Evolutionary conservation across 2,329 filamentous ascomycete species (phyloP), one percentile per base, ranked within the genome.

Genomic region (Cytospora piceae): DNA sequence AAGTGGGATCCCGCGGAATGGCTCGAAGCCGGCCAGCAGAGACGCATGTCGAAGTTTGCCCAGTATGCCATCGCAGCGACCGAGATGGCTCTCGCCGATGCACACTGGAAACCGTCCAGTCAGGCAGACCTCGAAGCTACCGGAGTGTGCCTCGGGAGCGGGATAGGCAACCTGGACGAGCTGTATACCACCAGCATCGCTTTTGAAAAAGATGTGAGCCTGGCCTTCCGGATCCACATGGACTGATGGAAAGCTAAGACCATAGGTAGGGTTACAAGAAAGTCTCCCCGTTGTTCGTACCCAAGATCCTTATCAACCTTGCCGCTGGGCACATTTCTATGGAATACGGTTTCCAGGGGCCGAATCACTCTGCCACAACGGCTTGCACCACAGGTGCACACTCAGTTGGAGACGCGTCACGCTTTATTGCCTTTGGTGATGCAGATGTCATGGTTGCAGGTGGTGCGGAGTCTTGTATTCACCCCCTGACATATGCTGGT

Each of bases 381-480:
- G 95, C 95, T 65, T 99, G 95, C 76, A 98, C 95, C 0, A 99
- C 95, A 0, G 95, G 95, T 14, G 92, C 94, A 0, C 95, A 99
- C 79, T 93, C 94, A 1, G 89, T 99, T 58, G 95, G 94, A 22
- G 95, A 99, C 76, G 95, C 95, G 7, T 89, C 91, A n/a, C 88
- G 94, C 22, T 92, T 97, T 75, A 94, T 99, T 68, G 87, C 90
- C n/a, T 89, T 89, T 73, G 94, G 93, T 8, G 94, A 98, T 75
- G 94, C 94, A 55, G 86, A 97, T 76, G 90, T 98, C 63, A 98
- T 99, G 93, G 80, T 99, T 11, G 93, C 95, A n/a, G 95, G 95
- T 52, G 94, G 94, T 32, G 88, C 94, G 11, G 95, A 99, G 77
- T 93, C 94, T 0, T 99, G 95, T 76, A 94, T 99, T 64, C 94